Evolutionary conservation across 768 basidiomycete species (phyloP).

Genomic region (Asterophora lycoperdoides): DNA sequence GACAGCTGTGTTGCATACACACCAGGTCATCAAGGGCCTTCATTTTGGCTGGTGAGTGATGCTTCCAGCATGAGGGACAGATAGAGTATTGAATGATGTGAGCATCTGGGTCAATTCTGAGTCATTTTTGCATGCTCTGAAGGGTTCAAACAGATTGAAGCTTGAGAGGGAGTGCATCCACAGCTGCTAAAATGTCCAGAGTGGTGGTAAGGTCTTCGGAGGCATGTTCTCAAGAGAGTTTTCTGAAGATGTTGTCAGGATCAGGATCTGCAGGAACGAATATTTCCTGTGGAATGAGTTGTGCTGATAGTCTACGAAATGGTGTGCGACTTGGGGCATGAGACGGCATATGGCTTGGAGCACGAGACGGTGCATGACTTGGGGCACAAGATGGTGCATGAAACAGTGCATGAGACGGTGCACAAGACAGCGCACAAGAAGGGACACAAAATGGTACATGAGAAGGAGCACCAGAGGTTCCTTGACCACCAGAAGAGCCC

Average conservation of each 20-base stretch:
- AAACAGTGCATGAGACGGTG: too few relatives aligned
- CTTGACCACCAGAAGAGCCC: too few relatives aligned
- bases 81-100: conserved; percentile 1
- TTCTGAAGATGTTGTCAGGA: background rate
- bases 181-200: background rate
- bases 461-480: too few relatives aligned
- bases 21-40: background rate
- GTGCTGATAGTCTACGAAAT: too few relatives aligned
- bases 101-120: conserved; percentile 3
- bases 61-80: conserved; percentile 5
- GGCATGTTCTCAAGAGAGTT: background rate
- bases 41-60: background rate
- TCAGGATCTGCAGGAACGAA: background rate
- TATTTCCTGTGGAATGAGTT: too few relatives aligned
- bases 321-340: too few relatives aligned
- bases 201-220: background rate
- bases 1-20: background rate
- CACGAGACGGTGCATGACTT: too few relatives aligned
- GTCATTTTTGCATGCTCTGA: background rate
- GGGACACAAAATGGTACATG: too few relatives aligned
- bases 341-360: too few relatives aligned
- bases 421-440: too few relatives aligned
- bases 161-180: background rate
- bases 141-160: conserved; percentile 1
- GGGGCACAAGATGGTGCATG: too few relatives aligned